phyloP scores from a whole-genome alignment of 164 flowering plant genomes.

The Tinospora cordifolia region DNA sequence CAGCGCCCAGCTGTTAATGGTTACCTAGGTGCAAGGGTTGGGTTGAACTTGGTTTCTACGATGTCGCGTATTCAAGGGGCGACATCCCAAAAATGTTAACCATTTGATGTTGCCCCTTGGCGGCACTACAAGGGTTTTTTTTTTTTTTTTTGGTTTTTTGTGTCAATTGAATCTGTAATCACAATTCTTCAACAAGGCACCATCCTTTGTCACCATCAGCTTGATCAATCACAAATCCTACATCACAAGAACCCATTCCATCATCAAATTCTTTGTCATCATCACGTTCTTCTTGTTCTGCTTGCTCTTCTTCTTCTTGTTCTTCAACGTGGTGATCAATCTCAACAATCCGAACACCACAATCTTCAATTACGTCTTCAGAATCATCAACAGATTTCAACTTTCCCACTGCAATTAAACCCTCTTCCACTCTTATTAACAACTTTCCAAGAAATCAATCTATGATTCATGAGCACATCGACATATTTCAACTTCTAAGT shows the following conservation, averaged over 20 bases:
- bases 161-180: slow-evolving; percentile 8
- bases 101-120: too few relatives aligned
- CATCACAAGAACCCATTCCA: slow-evolving; percentile 27
- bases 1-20: too few relatives aligned
- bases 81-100: too few relatives aligned
- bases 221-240: slow-evolving; percentile 35
- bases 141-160: too few relatives aligned
- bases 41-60: too few relatives aligned
- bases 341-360: not conserved
- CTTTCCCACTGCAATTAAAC: slow-evolving; percentile 15
- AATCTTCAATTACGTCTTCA: too few relatives aligned
- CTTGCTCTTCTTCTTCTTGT: not conserved
- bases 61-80: too few relatives aligned
- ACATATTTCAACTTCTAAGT: slow-evolving; percentile 29
- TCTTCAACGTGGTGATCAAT: slow-evolving; percentile 2
- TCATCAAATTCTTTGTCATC: slow-evolving; percentile 9
- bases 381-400: too few relatives aligned
- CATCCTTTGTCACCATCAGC: slow-evolving; percentile 48
- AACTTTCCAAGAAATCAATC: slow-evolving; percentile 26
- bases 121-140: too few relatives aligned
- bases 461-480: slow-evolving; percentile 19
- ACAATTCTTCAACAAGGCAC: slow-evolving; percentile 48
- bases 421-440: slow-evolving; percentile 17
- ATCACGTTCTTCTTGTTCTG: too few relatives aligned
- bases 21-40: too few relatives aligned